Conservation (phyloP, 148 eudicot genomes). For the Cornus kousa region DNA sequence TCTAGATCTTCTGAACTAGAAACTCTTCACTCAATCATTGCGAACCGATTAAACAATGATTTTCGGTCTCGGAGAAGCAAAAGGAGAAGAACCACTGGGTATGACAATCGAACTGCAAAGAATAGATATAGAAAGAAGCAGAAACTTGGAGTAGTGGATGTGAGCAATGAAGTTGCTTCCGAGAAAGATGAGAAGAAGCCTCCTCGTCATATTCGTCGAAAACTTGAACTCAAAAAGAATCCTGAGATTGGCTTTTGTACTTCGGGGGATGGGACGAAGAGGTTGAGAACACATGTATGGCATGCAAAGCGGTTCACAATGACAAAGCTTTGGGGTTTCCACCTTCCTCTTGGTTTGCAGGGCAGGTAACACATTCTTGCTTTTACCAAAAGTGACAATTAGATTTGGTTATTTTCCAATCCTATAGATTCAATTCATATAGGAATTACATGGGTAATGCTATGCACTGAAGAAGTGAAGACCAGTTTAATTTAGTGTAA, state of each 20-base stretch:
- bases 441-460: no score
- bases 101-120: slow-evolving; percentile 17
- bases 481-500: no score
- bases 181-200: slow-evolving; percentile 21
- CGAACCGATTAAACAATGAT: slow-evolving; percentile 54
- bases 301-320: slow-evolving; percentile 58
- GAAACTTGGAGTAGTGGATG: slow-evolving; percentile 12
- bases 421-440: no score
- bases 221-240: slow-evolving; percentile 61
- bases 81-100: slow-evolving; percentile 35
- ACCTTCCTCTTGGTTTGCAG: slow-evolving; percentile 71
- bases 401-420: no score
- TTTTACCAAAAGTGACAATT: no score
- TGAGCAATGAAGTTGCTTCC: neutral
- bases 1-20: slow-evolving; percentile 70
- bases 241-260: slow-evolving; percentile 50
- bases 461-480: no score
- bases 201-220: slow-evolving; percentile 63
- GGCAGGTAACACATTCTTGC: slow-evolving; percentile 51
- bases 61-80: slow-evolving; percentile 66
- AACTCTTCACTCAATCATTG: slow-evolving; percentile 61
- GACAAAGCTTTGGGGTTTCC: slow-evolving; percentile 59
- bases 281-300: slow-evolving; percentile 90
- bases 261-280: slow-evolving; percentile 74
- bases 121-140: slow-evolving; percentile 22